Percentiles rank a stretch among this genome's conserved stretches.
phyloP scores from a whole-genome alignment of 2,329 filamentous ascomycete genomes.

The Hyphodiscus sp. region DNA sequence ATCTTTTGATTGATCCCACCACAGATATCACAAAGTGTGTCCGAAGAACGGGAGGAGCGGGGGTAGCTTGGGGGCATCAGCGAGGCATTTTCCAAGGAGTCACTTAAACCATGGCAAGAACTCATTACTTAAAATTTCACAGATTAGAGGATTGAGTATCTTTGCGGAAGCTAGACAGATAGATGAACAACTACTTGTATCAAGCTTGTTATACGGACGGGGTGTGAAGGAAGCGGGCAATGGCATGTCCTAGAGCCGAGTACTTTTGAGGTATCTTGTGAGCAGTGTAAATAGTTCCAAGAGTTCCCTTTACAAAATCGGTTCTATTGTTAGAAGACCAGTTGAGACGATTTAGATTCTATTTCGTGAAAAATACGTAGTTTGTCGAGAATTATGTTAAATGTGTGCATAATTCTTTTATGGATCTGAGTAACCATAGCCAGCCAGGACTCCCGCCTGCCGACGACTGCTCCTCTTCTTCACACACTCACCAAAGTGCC shows the following conservation, averaged over 20 bases:
- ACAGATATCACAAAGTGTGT: conserved; percentile 10
- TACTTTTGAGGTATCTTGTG: conserved; percentile 1
- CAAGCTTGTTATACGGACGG: neutral
- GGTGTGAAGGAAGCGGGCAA: neutral
- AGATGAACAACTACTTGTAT: neutral
- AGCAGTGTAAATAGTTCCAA: neutral
- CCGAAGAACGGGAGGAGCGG: conserved; percentile 20
- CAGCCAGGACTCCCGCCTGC: conserved; percentile 2
- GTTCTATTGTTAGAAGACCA: conserved; percentile 8
- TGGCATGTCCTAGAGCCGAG: neutral
- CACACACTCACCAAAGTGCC: conserved; percentile 14
- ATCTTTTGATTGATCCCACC: conserved; percentile 8
- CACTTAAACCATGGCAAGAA: conserved; percentile 1
- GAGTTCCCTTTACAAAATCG: neutral
- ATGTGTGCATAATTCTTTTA: conserved; percentile 8
- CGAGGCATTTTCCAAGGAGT: conserved; percentile 8
- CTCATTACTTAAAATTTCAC: neutral
- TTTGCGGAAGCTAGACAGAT: no score
- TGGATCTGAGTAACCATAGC: conserved; percentile 1
- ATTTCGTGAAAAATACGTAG: conserved; percentile 6
- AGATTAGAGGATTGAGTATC: neutral
- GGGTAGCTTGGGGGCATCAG: conserved; percentile 9
- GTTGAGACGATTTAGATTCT: conserved; percentile 15
- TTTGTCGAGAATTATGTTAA: conserved; percentile 10
- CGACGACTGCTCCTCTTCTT: conserved; percentile 14